phyloP scores from a whole-genome alignment of 1,139 yeast genomes.

The Cylindricascospora bacillispora region DNA sequence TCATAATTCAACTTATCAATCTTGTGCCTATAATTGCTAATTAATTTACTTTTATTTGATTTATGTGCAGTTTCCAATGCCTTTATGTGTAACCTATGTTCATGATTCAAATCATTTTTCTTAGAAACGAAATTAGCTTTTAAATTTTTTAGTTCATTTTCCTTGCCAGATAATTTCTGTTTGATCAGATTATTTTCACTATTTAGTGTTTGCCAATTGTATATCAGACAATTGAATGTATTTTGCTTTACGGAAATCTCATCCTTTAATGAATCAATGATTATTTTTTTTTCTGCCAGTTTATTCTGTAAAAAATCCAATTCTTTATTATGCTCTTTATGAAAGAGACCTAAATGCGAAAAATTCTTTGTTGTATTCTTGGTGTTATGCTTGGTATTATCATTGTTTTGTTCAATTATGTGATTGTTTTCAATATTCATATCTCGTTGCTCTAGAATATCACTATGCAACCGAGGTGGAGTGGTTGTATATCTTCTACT shows the following conservation, averaged over 20 bases:
- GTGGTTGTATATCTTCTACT: slow-evolving; percentile 7
- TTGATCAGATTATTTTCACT: slow-evolving; percentile 28
- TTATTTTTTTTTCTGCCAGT: slow-evolving; percentile 18
- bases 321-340: slow-evolving; percentile 22
- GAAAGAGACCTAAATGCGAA: slow-evolving; percentile 21
- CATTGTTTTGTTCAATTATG: no score
- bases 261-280: slow-evolving; percentile 19
- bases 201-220: slow-evolving; percentile 24
- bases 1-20: slow-evolving; percentile 29
- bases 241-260: slow-evolving; percentile 13
- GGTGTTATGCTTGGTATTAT: no score
- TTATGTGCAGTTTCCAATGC: slow-evolving; percentile 30
- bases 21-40: slow-evolving; percentile 27
- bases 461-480: slow-evolving; percentile 3
- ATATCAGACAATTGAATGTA: background rate
- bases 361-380: no score
- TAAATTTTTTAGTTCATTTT: slow-evolving; percentile 32
- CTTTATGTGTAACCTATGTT: slow-evolving; percentile 28
- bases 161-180: slow-evolving; percentile 26
- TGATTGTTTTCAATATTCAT: no score
- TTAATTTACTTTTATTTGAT: slow-evolving; percentile 28
- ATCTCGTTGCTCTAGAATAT: no score
- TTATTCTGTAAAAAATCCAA: slow-evolving; percentile 19
- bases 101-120: slow-evolving; percentile 25
- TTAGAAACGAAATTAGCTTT: slow-evolving; percentile 25